These are phyloP conservation scores for Rhodotorula mucilaginosa DNA, from an alignment of 1,284 basidiomycete species.

Conservation along the genomic window DNA sequence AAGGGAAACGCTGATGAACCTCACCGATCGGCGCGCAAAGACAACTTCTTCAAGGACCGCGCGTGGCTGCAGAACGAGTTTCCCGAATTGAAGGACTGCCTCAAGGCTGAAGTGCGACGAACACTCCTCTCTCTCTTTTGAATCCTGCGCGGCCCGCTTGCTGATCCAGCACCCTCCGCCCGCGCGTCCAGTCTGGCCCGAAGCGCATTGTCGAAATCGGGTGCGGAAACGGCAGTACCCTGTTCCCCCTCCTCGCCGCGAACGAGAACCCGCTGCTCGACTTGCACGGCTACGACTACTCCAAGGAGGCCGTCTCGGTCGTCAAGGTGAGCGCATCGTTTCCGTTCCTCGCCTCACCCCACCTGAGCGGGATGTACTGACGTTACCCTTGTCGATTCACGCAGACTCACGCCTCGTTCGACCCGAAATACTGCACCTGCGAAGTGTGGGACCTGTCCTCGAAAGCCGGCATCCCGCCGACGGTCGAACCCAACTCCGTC, in stretches of 20 bases:
- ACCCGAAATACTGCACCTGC: slow-evolving; percentile 65
- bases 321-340: slow-evolving; percentile 61
- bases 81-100: slow-evolving; percentile 71
- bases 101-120: slow-evolving; percentile 62
- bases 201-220: slow-evolving; percentile 59
- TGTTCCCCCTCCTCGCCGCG: slow-evolving; percentile 77
- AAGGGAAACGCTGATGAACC: background rate
- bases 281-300: slow-evolving; percentile 86
- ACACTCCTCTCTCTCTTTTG: background rate
- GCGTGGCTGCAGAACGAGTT: slow-evolving; percentile 95
- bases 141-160: background rate
- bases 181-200: slow-evolving; percentile 63
- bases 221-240: slow-evolving; percentile 85
- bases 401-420: slow-evolving; percentile 69
- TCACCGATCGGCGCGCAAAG: slow-evolving; percentile 31
- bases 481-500: slow-evolving; percentile 61
- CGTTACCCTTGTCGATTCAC: no score
- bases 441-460: slow-evolving; percentile 90
- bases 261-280: slow-evolving; percentile 78
- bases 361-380: no score
- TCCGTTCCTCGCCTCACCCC: background rate
- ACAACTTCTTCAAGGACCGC: slow-evolving; percentile 86
- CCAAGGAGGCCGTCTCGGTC: slow-evolving; percentile 81
- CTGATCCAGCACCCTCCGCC: background rate
- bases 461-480: slow-evolving; percentile 60